Base-by-base conservation (phyloP, 1,139 yeast genomes). In the Pneumocystis wakefieldiae region DNA sequence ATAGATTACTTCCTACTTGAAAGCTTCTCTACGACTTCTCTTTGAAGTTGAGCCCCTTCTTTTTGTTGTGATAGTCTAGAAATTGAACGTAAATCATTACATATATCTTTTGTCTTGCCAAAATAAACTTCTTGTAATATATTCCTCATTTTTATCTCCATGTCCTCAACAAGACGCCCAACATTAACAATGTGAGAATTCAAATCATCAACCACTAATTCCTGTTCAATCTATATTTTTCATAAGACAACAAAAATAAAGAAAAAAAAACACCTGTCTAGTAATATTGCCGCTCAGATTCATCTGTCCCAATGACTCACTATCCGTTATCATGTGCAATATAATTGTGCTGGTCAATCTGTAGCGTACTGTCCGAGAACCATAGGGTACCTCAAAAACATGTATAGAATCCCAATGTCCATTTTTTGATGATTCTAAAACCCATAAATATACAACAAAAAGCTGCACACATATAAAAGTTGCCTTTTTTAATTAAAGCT, bases 391-490 rank as follows among this genome's bases (percentile, higher is more conserved):
- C 74, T 92, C 97, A 70, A 92, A 82, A 32, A 92, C 97, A 73
- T 92, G 97, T 68, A 90, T 86, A 62, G 92, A 83, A 73, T 91
- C 96, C 97, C 97, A 91, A 63, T 81, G 80, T 17, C 91, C 90
- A 69, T 69, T 66, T 57, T 66, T 64, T 60, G 68, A 57, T 61
- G 67, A 12, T 67, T 48, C 67, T 64, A 62, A 42, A 39, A 32
- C 55, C 39, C 15, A 48, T 48, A 48, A 10, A 38, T 62, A 42
- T 60, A 35, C 7, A 62, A 48, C 15, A 28, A 24, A 38, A 14
- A 17, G 14, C 12, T 32, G 6, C 53, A 29, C 24, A 8, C 32
- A 24, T 4, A 19, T 2, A 1, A 17, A n/a, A 42, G 41, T 80
- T 78, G 64, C 80, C 78, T 74, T 92, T 92, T 76, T 91, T 88